Conservation (phyloP, 495 filamentous ascomycete species). For the Barbatosphaeria neglecta region DNA sequence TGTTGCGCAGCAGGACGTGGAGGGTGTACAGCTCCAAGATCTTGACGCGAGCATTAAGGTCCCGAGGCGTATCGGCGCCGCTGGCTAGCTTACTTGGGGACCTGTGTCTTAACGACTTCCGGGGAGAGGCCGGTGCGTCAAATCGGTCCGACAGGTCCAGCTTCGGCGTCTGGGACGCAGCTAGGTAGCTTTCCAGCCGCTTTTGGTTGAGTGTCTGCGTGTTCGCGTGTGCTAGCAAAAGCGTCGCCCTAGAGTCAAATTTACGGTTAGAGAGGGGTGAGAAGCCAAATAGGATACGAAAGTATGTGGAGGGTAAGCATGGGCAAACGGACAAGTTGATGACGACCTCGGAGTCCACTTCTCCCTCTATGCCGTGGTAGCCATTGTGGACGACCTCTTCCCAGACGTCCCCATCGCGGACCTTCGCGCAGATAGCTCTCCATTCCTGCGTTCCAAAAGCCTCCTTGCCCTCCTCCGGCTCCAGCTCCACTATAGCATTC, state of each 20-base stretch:
- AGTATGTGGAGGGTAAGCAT: too few relatives aligned
- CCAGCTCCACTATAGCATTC: slow-evolving; percentile 79
- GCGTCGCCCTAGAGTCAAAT: slow-evolving; percentile 64
- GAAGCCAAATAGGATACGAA: not conserved
- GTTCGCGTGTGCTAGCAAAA: slow-evolving; percentile 77
- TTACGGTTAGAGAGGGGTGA: slow-evolving; percentile 5
- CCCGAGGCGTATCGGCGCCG: slow-evolving; percentile 67
- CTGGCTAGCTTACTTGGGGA: slow-evolving; percentile 30
- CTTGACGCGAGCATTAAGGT: slow-evolving; percentile 64
- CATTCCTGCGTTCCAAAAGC: slow-evolving; percentile 76
- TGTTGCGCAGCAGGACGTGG: slow-evolving; percentile 80
- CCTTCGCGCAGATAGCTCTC: slow-evolving; percentile 66
- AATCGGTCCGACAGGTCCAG: slow-evolving; percentile 54
- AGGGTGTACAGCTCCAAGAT: slow-evolving; percentile 90
- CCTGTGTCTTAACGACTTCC: slow-evolving; percentile 10
- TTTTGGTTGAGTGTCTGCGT: slow-evolving; percentile 73
- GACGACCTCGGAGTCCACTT: slow-evolving; percentile 89
- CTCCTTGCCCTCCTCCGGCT: slow-evolving; percentile 78
- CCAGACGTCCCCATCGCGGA: slow-evolving; percentile 80
- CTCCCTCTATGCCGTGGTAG: slow-evolving; percentile 75
- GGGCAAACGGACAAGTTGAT: slow-evolving; percentile 80
- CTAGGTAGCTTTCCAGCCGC: slow-evolving; percentile 82
- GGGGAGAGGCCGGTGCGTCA: slow-evolving; percentile 13
- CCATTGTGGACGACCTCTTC: slow-evolving; percentile 78
- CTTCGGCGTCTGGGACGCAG: slow-evolving; percentile 57